Conservation (phyloP, 331 rosid species). For the Phaseolus coccineus region DNA sequence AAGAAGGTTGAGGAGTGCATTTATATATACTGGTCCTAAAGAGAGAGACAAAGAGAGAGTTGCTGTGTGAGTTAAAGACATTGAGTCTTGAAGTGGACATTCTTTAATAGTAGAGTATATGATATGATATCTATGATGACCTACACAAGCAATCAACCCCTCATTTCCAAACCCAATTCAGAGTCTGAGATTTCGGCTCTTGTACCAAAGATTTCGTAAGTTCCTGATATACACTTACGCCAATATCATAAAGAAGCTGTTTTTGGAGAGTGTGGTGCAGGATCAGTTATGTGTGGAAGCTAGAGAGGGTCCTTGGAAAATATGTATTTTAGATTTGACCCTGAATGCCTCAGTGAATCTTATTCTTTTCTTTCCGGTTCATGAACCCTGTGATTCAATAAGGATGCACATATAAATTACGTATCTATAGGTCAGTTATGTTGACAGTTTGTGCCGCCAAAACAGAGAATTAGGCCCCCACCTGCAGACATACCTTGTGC, state of each 20-base stretch:
- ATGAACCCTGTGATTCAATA: constrained; percentile 31
- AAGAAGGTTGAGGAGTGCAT: constrained; percentile 44
- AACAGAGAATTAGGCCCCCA: constrained; percentile 17
- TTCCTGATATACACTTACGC: neutral
- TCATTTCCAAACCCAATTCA: neutral
- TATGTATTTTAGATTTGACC: constrained; percentile 53
- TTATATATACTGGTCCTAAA: constrained; percentile 51
- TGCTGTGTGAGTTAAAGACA: constrained; percentile 43
- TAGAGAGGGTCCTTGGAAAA: too few relatives aligned
- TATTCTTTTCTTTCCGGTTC: constrained; percentile 38
- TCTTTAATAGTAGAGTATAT: constrained; percentile 47
- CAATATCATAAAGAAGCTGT: neutral
- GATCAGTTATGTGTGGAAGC: neutral
- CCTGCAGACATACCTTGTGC: neutral
- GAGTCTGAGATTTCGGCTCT: constrained; percentile 17
- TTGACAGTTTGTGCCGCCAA: constrained; percentile 56
- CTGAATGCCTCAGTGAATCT: constrained; percentile 56
- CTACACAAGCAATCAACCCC: constrained; percentile 48
- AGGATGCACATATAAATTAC: constrained; percentile 34
- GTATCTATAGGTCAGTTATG: constrained; percentile 40
- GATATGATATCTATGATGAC: neutral
- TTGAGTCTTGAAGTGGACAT: constrained; percentile 69
- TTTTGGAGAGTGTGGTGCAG: neutral
- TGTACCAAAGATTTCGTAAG: neutral
- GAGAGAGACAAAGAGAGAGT: constrained; percentile 5